Base-by-base conservation (phyloP, 148 eudicot genomes). In the Rhododendron ferrugineum region DNA sequence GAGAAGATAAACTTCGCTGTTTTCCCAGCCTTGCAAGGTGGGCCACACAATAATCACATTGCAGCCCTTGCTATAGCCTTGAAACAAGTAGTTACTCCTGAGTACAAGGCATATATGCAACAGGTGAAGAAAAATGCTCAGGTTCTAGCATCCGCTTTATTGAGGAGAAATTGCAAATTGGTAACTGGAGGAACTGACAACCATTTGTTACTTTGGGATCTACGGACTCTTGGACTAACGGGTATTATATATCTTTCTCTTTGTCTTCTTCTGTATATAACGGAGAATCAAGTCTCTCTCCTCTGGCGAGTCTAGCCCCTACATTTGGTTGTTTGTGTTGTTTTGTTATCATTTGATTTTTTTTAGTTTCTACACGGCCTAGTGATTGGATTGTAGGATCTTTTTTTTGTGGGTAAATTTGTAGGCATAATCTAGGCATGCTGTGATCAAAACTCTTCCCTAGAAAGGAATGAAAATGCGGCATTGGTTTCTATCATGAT, bases 181-280 rank as follows among this genome's bases (percentile, higher is more conserved):
- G 90, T 97, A 15, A 95, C 99, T 30, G 99, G 98, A 42, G 99
- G 99, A 88, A 95, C 98, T 18, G 99, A 97, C 90, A 97, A 92
- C 85, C 99, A 97, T 94, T 30, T 97, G 91, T 78, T 97, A 85
- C 93, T 97, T 66, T 95, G 98, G 99, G 99, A 97, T 92, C 89
- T 97, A 78, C 93, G 99, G 79, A 91, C 93, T 78, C 88, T 93
- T 89, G 96, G 98, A 70, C 79, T 97, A 84, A 93, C 98, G 78
- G 99, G 99, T 92, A 87, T 36, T 11, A 78, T 40, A 46, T 74
- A 18, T 82, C 79, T 81, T 83, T 36, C 16, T 16, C 50, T 54
- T 82, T n/a, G 18, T 37, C 46, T 40, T 42, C 50, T 22, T 77
- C 49, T 77, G 15, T 23, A 30, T 8, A n/a, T 26, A 64, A 64